Base-by-base conservation (phyloP, 257 asterid species). In the Verbascum thapsus region DNA sequence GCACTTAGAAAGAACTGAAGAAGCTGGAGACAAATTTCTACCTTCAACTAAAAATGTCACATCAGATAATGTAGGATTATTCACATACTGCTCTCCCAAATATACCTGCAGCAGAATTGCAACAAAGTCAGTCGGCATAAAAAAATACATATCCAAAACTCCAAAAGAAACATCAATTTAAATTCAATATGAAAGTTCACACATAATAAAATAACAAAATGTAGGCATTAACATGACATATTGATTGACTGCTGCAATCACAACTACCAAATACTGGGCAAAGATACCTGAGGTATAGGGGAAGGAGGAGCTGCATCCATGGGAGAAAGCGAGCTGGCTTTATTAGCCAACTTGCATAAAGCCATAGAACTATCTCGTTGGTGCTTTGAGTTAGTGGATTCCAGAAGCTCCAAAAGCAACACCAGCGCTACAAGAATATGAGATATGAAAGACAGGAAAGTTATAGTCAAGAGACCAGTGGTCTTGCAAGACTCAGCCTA, bases 271-370 rank as follows among this genome's bases (percentile, higher is more conserved):
- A 58, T 39, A 60, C 34, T 48, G 35, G 5, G 13, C 34, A 41
- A 47, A 3, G 48, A 47, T 75, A 94, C 99, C 96, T 94, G 95
- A 60, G 96, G 95, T 67, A 66, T 66, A 34, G 98, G 99, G 49
- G 99, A 94, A 30, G 92, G 98, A 68, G 99, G 99, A 75, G 99
- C 99, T 26, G 98, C 92, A 80, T 94, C 98, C 47, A 84, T 64
- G 19, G 94, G 85, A 65, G 95, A 90, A 66, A 85, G 87, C 34
- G 91, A 79, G 81, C 76, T 86, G 4, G 87, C 95, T 81, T 90
- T 94, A 65, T 74, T 73, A 39, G 98, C 88, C 80, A 94, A 68
- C 73, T 77, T 86, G 81, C 87, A 86, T 60, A 94, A 70, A 51
- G 99, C 99, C 67, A 80, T 56, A 19, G 99, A 85, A 71, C 88